A percentile compares a stretch with the other conserved stretches of the same genome.
These are phyloP conservation scores for Atkinsonella hypoxylon DNA, from an alignment of 2,329 filamentous ascomycete species.

Conservation along the genomic window DNA sequence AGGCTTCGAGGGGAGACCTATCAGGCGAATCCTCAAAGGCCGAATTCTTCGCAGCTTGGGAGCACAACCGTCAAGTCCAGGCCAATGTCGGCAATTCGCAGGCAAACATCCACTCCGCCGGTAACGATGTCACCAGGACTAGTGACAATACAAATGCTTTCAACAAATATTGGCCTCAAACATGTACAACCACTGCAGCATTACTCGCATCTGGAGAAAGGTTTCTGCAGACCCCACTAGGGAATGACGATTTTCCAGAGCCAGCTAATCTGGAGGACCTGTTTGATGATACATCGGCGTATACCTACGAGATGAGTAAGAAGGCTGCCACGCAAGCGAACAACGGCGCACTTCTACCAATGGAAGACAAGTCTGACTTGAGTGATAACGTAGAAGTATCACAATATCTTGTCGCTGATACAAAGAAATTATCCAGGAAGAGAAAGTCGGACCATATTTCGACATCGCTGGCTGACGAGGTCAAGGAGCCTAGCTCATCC, in stretches of 20 bases:
- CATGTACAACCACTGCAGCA: constrained; percentile 6
- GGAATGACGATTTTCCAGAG: not conserved
- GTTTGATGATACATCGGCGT: constrained; percentile 20
- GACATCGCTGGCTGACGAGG: constrained; percentile 3
- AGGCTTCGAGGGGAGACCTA: not conserved
- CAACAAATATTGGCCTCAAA: not conserved
- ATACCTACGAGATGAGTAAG: constrained; percentile 19
- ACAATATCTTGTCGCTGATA: not conserved
- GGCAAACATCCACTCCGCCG: constrained; percentile 7
- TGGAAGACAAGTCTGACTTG: not conserved
- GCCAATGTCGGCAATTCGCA: not conserved
- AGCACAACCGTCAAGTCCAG: constrained; percentile 17
- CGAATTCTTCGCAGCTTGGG: constrained; percentile 27
- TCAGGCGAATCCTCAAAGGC: not conserved
- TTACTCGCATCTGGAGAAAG: constrained; percentile 19
- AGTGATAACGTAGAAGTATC: not conserved
- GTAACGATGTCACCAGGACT: not conserved
- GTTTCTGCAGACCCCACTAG: constrained; percentile 18
- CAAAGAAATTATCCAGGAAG: not conserved
- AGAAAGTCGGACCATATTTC: constrained; percentile 5
- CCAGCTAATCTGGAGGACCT: not conserved
- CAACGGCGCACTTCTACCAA: no score
- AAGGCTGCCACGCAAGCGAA: constrained; percentile 2
- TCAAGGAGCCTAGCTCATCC: not conserved
- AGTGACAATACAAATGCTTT: not conserved